Conservation (phyloP, 2,329 filamentous ascomycete genomes). For the Penicillium sp. region DNA sequence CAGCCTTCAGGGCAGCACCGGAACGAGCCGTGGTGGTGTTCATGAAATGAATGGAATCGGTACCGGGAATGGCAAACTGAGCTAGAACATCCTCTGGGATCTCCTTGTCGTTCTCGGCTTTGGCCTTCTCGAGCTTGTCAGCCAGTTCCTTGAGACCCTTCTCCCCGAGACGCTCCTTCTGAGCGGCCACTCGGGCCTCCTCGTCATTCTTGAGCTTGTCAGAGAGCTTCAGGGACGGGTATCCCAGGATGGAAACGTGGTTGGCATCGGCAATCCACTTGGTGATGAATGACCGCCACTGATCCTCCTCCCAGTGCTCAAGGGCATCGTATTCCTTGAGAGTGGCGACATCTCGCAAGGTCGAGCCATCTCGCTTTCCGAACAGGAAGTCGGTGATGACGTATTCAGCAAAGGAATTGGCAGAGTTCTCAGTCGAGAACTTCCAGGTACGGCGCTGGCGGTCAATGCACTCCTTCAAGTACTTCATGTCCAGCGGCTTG, state of each 20-base stretch:
- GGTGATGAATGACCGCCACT: conserved; percentile 83
- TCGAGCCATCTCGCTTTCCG: conserved; percentile 82
- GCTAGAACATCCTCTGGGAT: conserved; percentile 85
- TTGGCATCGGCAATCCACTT: conserved; percentile 85
- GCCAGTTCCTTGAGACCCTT: conserved; percentile 78
- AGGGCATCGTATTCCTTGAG: conserved; percentile 68
- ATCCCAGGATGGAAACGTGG: conserved; percentile 86
- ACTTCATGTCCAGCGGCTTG: conserved; percentile 85
- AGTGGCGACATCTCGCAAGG: conserved; percentile 64
- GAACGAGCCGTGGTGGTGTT: conserved; percentile 83
- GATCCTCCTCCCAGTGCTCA: conserved; percentile 77
- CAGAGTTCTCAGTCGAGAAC: conserved; percentile 80
- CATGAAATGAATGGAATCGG: conserved; percentile 94
- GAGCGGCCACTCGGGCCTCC: conserved; percentile 75
- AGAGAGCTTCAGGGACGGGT: conserved; percentile 80
- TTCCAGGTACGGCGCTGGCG: conserved; percentile 82
- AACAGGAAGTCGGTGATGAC: conserved; percentile 94
- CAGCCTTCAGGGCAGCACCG: conserved; percentile 75
- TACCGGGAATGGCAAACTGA: conserved; percentile 79
- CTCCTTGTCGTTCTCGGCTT: conserved; percentile 83
- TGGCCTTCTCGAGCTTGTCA: conserved; percentile 79
- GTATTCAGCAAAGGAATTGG: conserved; percentile 79
- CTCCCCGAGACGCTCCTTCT: conserved; percentile 79
- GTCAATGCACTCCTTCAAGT: conserved; percentile 85
- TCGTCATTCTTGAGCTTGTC: conserved; percentile 83